A percentile compares a stretch with the other conserved stretches of the same genome.
phyloP scores from a whole-genome alignment of 805 yeast genomes.

The Teunomyces lycoperdinae region DNA sequence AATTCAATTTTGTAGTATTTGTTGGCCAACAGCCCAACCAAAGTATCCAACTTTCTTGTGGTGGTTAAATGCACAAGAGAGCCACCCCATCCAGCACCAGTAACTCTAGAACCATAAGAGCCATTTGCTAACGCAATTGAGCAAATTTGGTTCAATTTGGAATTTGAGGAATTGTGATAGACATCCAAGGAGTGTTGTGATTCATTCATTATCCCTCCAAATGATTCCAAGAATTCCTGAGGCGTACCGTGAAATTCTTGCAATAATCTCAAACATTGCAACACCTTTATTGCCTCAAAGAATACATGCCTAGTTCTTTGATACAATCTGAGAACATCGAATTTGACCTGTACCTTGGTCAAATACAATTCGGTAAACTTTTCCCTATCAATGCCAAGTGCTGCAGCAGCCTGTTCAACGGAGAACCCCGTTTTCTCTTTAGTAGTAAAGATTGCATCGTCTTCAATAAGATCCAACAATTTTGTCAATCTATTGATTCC shows the following conservation, averaged over 20 bases:
- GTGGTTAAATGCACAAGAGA: constrained; percentile 64
- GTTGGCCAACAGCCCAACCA: constrained; percentile 44
- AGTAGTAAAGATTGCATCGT: constrained; percentile 26
- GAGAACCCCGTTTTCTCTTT: constrained; percentile 47
- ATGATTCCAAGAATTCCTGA: constrained; percentile 32
- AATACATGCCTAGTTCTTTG: constrained; percentile 62
- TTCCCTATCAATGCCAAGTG: constrained; percentile 39
- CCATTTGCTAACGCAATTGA: constrained; percentile 54
- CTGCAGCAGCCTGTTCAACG: constrained; percentile 44
- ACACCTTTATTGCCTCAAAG: constrained; percentile 58
- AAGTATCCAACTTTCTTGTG: constrained; percentile 33
- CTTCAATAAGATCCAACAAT: constrained; percentile 45
- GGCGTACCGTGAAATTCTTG: constrained; percentile 8
- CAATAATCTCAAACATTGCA: constrained; percentile 46
- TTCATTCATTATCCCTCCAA: constrained; percentile 58
- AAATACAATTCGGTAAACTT: constrained; percentile 47
- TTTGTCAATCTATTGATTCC: constrained; percentile 40
- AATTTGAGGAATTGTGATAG: constrained; percentile 53
- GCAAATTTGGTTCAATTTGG: constrained; percentile 53
- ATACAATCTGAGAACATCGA: constrained; percentile 52
- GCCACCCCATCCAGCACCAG: constrained; percentile 83
- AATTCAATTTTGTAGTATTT: constrained; percentile 49
- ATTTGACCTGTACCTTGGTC: constrained; percentile 54
- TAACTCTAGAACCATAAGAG: constrained; percentile 63
- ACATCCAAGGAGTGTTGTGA: constrained; percentile 54